Conservation (phyloP, 306 rosid genomes). For the Trichosanthes truncata region DNA sequence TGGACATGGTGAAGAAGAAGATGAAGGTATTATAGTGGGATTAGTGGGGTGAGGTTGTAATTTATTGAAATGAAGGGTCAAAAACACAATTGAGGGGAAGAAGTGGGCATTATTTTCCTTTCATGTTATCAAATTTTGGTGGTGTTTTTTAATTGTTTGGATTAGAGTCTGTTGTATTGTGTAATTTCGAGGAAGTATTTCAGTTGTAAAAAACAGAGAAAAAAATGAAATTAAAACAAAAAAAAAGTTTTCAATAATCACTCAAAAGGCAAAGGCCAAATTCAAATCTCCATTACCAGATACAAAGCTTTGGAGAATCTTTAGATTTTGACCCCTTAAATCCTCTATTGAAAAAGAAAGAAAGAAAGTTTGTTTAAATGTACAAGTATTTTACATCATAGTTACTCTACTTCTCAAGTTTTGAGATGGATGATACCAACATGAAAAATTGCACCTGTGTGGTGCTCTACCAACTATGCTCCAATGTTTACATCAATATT, state of each 20-base stretch:
- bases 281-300: background rate
- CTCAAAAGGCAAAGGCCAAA: background rate
- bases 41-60: background rate
- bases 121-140: background rate
- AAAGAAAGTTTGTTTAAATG: too few species aligned
- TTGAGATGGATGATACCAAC: too few species aligned
- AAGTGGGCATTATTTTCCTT: background rate
- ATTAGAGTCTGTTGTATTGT: background rate
- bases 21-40: background rate
- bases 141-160: background rate
- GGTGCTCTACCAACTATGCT: too few species aligned
- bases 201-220: background rate
- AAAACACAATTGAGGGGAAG: background rate
- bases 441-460: too few species aligned
- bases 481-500: too few species aligned
- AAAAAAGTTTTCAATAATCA: background rate
- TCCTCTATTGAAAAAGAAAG: background rate
- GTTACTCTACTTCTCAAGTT: too few species aligned
- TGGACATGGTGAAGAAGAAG: background rate
- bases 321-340: background rate
- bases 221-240: background rate
- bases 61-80: background rate
- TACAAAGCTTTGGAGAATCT: background rate
- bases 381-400: background rate
- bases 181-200: slow-evolving; percentile 3